Conservation (phyloP, 2,329 filamentous ascomycete genomes). For the Trichoderma asperellum region DNA sequence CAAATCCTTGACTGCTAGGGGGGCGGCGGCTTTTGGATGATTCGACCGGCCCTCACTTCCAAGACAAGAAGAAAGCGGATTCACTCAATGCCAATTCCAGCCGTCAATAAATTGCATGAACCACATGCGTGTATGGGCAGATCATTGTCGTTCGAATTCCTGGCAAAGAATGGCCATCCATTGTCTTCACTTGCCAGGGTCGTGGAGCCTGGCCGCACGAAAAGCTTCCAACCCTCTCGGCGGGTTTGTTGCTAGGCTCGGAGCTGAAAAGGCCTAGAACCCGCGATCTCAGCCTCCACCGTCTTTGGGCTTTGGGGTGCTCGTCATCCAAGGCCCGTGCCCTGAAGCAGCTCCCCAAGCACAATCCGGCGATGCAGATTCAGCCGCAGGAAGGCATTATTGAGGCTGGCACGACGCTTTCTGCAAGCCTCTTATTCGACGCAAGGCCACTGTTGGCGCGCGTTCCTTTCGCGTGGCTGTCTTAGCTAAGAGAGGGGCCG, state of each 20-base stretch:
- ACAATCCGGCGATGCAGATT: slow-evolving; percentile 20
- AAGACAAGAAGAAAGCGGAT: slow-evolving; percentile 7
- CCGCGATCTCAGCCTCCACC: slow-evolving; percentile 18
- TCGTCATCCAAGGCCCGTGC: slow-evolving; percentile 15
- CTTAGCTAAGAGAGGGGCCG: neutral
- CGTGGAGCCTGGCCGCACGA: slow-evolving; percentile 3
- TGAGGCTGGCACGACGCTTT: slow-evolving; percentile 3
- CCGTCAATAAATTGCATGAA: neutral
- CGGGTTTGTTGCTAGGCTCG: slow-evolving; percentile 3
- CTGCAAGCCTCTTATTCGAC: neutral
- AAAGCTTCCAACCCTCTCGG: neutral
- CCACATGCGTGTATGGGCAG: neutral
- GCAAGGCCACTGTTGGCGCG: slow-evolving; percentile 4
- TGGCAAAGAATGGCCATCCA: neutral
- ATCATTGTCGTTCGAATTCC: neutral
- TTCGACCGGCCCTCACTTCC: slow-evolving; percentile 1
- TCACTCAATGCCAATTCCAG: slow-evolving; percentile 3
- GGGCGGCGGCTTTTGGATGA: neutral
- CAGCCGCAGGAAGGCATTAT: slow-evolving; percentile 18
- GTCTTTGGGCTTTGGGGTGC: neutral
- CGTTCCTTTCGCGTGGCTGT: slow-evolving; percentile 3
- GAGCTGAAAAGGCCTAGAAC: slow-evolving; percentile 23
- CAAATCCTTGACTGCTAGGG: slow-evolving; percentile 20
- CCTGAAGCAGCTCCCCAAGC: slow-evolving; percentile 1
- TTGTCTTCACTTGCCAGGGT: neutral